These are phyloP conservation scores for Globomyces pollinis-pini DNA, from an alignment of 192 early-diverging fungal species.

Conservation along the genomic window DNA sequence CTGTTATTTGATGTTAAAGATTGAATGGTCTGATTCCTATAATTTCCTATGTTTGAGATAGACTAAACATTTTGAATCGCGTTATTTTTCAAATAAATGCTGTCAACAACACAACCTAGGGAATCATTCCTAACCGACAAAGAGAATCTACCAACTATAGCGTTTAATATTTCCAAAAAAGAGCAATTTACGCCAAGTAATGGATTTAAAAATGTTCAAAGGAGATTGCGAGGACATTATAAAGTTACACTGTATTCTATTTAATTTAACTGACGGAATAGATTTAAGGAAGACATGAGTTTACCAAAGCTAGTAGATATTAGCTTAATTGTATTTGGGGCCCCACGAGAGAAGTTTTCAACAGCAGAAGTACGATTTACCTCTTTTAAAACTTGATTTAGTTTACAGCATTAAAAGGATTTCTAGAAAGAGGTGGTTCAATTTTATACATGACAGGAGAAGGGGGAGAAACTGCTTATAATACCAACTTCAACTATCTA, in stretches of 20 bases:
- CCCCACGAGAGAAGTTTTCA: constrained; percentile 53
- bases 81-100: constrained; percentile 1
- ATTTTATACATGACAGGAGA: constrained; percentile 56
- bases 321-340: constrained; percentile 48
- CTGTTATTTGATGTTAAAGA: too few relatives aligned
- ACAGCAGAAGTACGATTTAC: constrained; percentile 38
- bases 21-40: too few relatives aligned
- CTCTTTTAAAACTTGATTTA: too few relatives aligned
- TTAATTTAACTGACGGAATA: constrained; percentile 10
- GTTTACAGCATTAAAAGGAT: constrained; percentile 51
- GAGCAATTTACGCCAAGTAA: constrained; percentile 45
- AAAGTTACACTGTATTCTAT: constrained; percentile 42
- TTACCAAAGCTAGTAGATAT: constrained; percentile 38
- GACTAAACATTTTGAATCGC: too few relatives aligned
- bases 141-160: constrained; percentile 21
- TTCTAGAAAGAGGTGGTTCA: constrained; percentile 51
- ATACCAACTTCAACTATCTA: constrained; percentile 62
- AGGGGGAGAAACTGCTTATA: constrained; percentile 46
- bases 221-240: constrained; percentile 34
- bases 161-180: constrained; percentile 51
- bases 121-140: too few relatives aligned
- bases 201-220: constrained; percentile 42
- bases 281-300: constrained; percentile 53
- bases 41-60: too few relatives aligned
- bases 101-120: background rate